Percentiles rank a stretch among this genome's conserved stretches.
Conservation (phyloP, 2,329 filamentous ascomycete genomes). For the Emericellopsis atlantica region DNA sequence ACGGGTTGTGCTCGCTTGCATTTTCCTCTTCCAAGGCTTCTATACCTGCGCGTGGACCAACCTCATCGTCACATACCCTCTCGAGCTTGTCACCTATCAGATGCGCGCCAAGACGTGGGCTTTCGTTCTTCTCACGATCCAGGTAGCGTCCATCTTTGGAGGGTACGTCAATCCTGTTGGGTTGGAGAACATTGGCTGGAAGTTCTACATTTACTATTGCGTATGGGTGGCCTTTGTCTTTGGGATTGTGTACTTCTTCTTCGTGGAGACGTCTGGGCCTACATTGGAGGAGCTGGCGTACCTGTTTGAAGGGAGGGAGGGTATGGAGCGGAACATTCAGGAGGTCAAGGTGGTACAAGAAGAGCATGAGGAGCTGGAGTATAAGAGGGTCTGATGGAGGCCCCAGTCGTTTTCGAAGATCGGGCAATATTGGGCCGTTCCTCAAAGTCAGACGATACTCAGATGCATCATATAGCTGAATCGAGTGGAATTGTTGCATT, state of each 20-base stretch:
- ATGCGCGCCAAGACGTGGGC: constrained; percentile 28
- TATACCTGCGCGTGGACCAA: constrained; percentile 30
- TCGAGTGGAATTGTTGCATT: too few species aligned
- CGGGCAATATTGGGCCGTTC: not conserved
- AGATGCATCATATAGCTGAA: not conserved
- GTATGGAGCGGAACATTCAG: constrained; percentile 6
- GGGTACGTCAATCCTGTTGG: constrained; percentile 26
- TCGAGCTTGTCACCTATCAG: constrained; percentile 26
- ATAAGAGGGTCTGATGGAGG: constrained; percentile 1
- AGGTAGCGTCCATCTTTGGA: constrained; percentile 22
- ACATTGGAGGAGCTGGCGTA: constrained; percentile 21
- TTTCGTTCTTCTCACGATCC: constrained; percentile 25
- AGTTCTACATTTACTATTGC: constrained; percentile 27
- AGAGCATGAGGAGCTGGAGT: constrained; percentile 3
- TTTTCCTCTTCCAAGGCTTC: constrained; percentile 27
- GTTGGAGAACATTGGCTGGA: constrained; percentile 23
- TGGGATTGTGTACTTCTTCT: constrained; percentile 24
- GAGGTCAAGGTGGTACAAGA: constrained; percentile 2
- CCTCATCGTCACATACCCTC: constrained; percentile 27
- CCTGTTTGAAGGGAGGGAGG: constrained; percentile 8
- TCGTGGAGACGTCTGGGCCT: constrained; percentile 22
- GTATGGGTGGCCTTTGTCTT: constrained; percentile 23
- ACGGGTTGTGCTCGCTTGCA: constrained; percentile 23
- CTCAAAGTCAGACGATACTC: not conserved
- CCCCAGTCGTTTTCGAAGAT: not conserved